Percentiles rank a stretch among this genome's conserved stretches.
Conservation (phyloP, 78 protist species). For the Pelomyxa schiedti region DNA sequence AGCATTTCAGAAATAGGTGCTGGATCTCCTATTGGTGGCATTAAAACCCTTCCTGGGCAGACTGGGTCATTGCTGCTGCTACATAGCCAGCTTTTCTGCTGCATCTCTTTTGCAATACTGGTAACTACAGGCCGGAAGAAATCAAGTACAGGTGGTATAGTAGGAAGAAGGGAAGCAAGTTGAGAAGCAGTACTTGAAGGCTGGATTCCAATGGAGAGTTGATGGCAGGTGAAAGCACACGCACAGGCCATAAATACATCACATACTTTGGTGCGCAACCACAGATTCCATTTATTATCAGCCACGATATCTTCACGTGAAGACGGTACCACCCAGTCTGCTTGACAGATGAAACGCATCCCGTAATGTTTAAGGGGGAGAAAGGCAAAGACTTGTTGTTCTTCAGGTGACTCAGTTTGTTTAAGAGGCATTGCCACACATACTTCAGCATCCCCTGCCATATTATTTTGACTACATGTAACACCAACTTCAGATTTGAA, state of each 20-base stretch:
- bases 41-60: background rate
- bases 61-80: background rate
- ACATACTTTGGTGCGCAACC: constrained; percentile 5
- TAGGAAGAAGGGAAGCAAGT: background rate
- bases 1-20: background rate
- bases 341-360: constrained; percentile 25
- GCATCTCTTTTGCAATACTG: background rate
- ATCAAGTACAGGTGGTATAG: background rate
- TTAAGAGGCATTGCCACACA: constrained; percentile 17
- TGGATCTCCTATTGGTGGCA: too few relatives aligned
- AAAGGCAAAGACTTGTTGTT: constrained; percentile 23
- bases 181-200: background rate
- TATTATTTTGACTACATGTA: background rate
- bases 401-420: background rate
- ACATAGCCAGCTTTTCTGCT: background rate
- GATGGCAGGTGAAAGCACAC: background rate
- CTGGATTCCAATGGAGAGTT: background rate
- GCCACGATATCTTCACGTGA: constrained; percentile 32
- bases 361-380: constrained; percentile 42
- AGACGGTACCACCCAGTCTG: constrained; percentile 30
- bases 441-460: constrained; percentile 1
- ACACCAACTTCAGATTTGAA: background rate
- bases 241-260: background rate
- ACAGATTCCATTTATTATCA: constrained; percentile 18
- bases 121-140: background rate